Evolutionary conservation across 306 rosid species (phyloP).

Genomic region (Gillenia trifoliata): DNA sequence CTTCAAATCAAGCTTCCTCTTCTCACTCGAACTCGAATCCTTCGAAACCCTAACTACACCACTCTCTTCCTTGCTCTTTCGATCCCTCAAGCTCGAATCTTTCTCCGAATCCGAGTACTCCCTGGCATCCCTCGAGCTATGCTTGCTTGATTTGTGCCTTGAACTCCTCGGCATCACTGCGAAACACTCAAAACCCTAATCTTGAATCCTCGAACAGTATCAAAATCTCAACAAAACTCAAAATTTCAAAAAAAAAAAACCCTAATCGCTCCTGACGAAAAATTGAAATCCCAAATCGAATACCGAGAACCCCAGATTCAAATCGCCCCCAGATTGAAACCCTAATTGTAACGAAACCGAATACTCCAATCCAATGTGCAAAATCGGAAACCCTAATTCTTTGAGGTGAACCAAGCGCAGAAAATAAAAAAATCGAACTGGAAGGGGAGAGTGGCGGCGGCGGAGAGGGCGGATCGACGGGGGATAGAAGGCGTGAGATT

Average conservation of each 20-base stretch:
- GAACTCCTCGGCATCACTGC: conserved; percentile 94
- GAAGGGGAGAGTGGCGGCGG: conserved; percentile 2
- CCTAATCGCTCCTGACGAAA: conserved; percentile 14
- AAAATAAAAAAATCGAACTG: neutral
- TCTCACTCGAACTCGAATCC: conserved; percentile 61
- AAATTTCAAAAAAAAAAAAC: neutral
- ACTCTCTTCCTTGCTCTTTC: conserved; percentile 69
- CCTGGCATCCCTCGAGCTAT: conserved; percentile 68
- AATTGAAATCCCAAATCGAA: neutral
- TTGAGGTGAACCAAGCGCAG: neutral
- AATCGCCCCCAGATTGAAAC: conserved; percentile 18
- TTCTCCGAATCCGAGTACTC: conserved; percentile 91
- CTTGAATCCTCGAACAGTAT: conserved; percentile 1
- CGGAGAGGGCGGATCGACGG: conserved; percentile 32
- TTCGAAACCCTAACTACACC: conserved; percentile 51
- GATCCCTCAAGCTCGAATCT: conserved; percentile 67
- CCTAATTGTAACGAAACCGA: conserved; percentile 30
- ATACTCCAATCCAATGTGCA: neutral
- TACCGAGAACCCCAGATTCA: conserved; percentile 36
- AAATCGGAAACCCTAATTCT: conserved; percentile 11
- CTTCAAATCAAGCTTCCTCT: conserved; percentile 77
- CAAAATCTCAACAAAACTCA: neutral
- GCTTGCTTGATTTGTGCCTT: conserved; percentile 92
- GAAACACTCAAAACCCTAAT: conserved; percentile 36
- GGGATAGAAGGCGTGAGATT: conserved; percentile 3